Base-by-base conservation (phyloP, 2,329 filamentous ascomycete genomes). In the Aspergillus sp. region DNA sequence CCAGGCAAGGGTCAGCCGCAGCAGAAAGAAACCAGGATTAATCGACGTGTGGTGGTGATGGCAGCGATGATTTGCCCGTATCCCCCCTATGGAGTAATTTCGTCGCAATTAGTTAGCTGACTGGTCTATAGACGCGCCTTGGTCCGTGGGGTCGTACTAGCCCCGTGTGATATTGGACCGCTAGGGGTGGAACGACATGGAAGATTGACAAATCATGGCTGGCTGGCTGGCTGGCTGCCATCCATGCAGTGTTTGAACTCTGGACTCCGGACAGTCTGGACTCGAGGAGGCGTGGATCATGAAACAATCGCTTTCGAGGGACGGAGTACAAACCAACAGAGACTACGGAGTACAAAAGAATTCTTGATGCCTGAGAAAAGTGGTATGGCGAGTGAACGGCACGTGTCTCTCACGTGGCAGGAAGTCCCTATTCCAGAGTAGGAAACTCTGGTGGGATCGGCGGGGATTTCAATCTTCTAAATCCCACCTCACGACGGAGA, bases 331-430 rank as follows among this genome's bases (percentile, higher is more conserved):
- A 4, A n/a, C 12, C 12, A 22, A 22, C 22, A 22, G 22, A 22
- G 22, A 22, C 22, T 22, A n/a, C 6, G 14, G 36, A 42, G 24
- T 24, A 36, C 32, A 36, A 12, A 16, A 12, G 26, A 29, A 29
- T 29, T 29, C 26, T 9, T 9, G 32, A 12, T 36, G 11, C 11
- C 32, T 36, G 32, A 14, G 10, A 36, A 36, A 36, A 42, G 10
- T 36, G 24, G 3, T 5, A 24, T 24, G 5, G 24, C n/a, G 45
- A 47, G 45, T 11, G 20, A 47, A n/a, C 39, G 31, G 54, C 31
- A 45, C 32, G 12, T 50, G 31, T 42, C 20, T 24, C 47, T 56
- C 54, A 56, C 54, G 54, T 56, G 54, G 47, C 22, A 14, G 11
- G 11, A 11, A 20, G 47, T 36, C 32, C 11, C 32, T 36, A 12